phyloP scores from a whole-genome alignment of 257 asterid genomes.

The Solanum virginianum region DNA sequence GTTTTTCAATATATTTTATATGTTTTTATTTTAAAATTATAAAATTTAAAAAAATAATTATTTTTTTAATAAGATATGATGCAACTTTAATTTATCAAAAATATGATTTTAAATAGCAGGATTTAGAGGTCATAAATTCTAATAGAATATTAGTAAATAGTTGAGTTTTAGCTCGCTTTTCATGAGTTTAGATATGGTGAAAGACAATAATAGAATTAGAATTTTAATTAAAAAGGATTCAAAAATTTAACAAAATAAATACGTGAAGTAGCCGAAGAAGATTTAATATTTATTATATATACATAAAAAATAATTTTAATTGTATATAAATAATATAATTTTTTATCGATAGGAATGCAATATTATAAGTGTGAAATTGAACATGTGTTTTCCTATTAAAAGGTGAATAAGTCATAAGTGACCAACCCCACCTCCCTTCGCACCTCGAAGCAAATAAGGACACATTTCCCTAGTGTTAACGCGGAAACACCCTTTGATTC shows the following conservation, averaged over 20 bases:
- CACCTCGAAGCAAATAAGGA: not conserved
- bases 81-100: not conserved
- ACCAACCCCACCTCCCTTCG: not conserved
- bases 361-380: not conserved
- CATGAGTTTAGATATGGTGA: not conserved
- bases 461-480: not conserved
- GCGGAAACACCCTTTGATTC: not conserved
- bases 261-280: accelerated
- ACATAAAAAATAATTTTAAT: no score
- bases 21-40: not conserved
- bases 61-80: accelerated
- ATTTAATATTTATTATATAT: no score
- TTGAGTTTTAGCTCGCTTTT: accelerated
- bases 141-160: not conserved
- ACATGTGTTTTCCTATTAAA: not conserved
- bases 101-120: not conserved
- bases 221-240: no score
- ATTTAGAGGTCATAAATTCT: not conserved
- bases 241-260: no score
- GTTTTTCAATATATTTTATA: no score
- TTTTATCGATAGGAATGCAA: no score
- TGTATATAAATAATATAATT: no score
- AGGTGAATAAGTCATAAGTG: not conserved
- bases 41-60: not conserved
- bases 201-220: accelerated